phyloP scores from a whole-genome alignment of 225 moss, liverwort and hornwort genomes.

The Pleurozium schreberi region DNA sequence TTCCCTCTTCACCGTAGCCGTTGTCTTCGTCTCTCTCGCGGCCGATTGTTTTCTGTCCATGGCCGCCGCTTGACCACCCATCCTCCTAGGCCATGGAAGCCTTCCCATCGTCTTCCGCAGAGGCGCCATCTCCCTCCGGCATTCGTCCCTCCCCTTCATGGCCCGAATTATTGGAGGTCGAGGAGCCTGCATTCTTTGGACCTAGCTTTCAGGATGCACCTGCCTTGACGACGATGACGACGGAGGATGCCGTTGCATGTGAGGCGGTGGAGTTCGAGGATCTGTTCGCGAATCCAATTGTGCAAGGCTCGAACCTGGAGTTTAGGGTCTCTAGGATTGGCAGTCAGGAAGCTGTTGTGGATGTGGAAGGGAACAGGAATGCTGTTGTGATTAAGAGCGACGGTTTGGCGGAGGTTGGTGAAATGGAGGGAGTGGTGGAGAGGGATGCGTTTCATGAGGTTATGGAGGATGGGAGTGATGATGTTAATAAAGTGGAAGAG shows the following conservation, averaged over 20 bases:
- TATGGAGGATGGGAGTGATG: constrained; percentile 10
- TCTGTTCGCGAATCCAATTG: constrained; percentile 24
- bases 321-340: constrained; percentile 36
- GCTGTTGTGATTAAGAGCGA: not conserved
- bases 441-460: not conserved
- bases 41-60: not conserved
- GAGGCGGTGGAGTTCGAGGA: constrained; percentile 30
- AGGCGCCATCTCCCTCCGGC: not conserved
- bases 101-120: not conserved
- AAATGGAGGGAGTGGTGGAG: not conserved
- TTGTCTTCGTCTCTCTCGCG: not conserved
- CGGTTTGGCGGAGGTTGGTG: not conserved
- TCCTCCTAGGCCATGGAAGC: not conserved
- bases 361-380: not conserved
- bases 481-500: not conserved
- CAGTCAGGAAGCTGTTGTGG: not conserved
- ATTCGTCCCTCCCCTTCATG: not conserved
- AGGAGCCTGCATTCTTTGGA: not conserved
- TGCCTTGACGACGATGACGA: not conserved
- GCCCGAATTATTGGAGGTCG: not conserved
- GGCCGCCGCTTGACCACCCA: not conserved
- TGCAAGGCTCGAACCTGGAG: constrained; percentile 22
- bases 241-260: constrained; percentile 1
- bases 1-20: not conserved
- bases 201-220: not conserved